These are phyloP conservation scores for Fusarium sp. DNA, from an alignment of 2,329 filamentous ascomycete species.

Conservation along the genomic window DNA sequence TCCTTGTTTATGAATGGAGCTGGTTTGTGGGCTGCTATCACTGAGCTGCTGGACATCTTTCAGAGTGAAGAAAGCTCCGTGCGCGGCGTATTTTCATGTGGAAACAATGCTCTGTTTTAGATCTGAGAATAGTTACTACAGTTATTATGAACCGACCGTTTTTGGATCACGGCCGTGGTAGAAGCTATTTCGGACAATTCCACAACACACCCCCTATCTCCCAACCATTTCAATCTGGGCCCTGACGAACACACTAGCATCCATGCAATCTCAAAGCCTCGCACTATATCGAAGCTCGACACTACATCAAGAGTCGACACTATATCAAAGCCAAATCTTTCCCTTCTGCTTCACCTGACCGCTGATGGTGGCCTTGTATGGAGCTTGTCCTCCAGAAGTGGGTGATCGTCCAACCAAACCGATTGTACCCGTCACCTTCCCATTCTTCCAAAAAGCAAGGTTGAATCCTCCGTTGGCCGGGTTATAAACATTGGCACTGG, in stretches of 20 bases:
- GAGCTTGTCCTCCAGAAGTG: background rate
- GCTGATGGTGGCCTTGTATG: slow-evolving; percentile 4
- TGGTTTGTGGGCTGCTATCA: background rate
- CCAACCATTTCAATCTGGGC: background rate
- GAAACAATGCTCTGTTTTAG: background rate
- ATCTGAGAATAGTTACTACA: background rate
- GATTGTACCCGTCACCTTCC: slow-evolving; percentile 8
- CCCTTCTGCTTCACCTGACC: slow-evolving; percentile 10
- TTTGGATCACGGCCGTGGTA: background rate
- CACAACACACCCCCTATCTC: background rate
- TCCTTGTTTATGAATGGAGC: background rate
- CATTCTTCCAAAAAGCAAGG: slow-evolving; percentile 4
- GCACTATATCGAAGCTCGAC: background rate
- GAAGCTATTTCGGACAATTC: background rate
- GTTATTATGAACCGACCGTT: background rate
- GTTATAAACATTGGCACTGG: slow-evolving; percentile 4
- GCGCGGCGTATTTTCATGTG: background rate
- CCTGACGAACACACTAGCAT: background rate
- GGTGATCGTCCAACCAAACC: background rate
- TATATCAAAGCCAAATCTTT: background rate
- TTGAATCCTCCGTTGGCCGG: slow-evolving; percentile 4
- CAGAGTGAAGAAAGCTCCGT: background rate
- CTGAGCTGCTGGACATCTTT: background rate
- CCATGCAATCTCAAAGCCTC: background rate
- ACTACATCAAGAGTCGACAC: background rate